Conservation (phyloP, 495 filamentous ascomycete genomes). For the Penicillium dipodomyicola region DNA sequence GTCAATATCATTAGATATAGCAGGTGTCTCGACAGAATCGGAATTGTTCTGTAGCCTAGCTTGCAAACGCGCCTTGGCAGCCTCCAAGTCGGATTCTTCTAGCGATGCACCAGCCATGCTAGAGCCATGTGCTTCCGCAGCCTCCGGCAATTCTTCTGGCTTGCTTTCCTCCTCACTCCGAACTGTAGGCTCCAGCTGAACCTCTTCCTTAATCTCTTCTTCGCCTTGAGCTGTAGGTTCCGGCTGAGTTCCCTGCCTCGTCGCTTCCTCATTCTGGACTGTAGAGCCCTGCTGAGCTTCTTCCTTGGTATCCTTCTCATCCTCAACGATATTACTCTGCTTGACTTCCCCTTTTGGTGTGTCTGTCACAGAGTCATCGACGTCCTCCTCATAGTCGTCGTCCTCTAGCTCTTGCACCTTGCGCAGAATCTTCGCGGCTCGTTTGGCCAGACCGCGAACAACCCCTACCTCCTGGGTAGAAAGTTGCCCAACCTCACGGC, state of each 20-base stretch:
- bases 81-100: slow-evolving; percentile 44
- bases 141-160: slow-evolving; percentile 9
- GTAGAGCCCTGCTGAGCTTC: slow-evolving; percentile 18
- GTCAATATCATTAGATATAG: neutral
- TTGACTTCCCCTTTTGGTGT: slow-evolving; percentile 6
- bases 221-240: slow-evolving; percentile 10
- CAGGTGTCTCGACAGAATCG: slow-evolving; percentile 9
- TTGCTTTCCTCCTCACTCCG: slow-evolving; percentile 18
- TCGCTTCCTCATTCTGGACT: slow-evolving; percentile 19
- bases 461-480: slow-evolving; percentile 52
- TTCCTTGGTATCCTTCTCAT: slow-evolving; percentile 18
- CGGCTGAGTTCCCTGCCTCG: slow-evolving; percentile 1
- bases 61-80: slow-evolving; percentile 58
- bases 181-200: slow-evolving; percentile 20
- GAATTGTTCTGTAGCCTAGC: slow-evolving; percentile 37
- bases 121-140: slow-evolving; percentile 18
- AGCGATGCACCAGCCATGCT: slow-evolving; percentile 26
- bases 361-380: slow-evolving; percentile 28
- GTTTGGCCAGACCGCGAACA: slow-evolving; percentile 48
- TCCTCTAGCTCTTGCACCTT: slow-evolving; percentile 42
- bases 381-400: slow-evolving; percentile 23
- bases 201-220: slow-evolving; percentile 10
- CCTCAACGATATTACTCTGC: slow-evolving; percentile 23
- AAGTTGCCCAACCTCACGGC: slow-evolving; percentile 48
- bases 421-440: slow-evolving; percentile 42